Conservation (phyloP, 352 stramenopile species). For the Phytophthora crassamura region DNA sequence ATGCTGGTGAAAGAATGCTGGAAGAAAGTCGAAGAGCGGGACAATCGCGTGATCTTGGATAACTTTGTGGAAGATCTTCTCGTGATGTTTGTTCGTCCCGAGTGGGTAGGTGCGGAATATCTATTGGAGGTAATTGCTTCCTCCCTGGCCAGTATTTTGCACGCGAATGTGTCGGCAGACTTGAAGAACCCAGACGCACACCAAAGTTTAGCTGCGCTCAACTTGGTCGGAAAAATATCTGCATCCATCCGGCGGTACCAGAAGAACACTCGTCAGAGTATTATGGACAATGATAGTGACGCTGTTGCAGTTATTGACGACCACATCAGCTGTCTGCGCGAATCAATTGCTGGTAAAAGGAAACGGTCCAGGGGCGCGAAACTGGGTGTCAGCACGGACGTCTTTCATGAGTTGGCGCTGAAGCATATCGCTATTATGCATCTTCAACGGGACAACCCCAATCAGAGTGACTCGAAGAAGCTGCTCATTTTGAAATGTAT, state of each 20-base stretch:
- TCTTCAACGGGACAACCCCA: constrained; percentile 45
- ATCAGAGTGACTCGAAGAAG: constrained; percentile 52
- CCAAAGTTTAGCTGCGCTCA: constrained; percentile 69
- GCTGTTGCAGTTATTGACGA: constrained; percentile 54
- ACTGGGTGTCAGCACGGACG: neutral
- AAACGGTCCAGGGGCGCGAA: neutral
- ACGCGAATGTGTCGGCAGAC: constrained; percentile 62
- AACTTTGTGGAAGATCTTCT: constrained; percentile 89
- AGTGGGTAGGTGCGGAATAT: constrained; percentile 79
- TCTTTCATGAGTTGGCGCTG: constrained; percentile 39
- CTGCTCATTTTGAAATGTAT: constrained; percentile 72
- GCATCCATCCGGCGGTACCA: constrained; percentile 72
- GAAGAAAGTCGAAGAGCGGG: constrained; percentile 84
- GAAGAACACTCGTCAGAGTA: constrained; percentile 38
- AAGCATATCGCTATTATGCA: constrained; percentile 76
- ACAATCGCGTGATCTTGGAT: constrained; percentile 78
- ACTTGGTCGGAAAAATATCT: constrained; percentile 82
- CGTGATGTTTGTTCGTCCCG: constrained; percentile 78
- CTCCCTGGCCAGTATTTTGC: constrained; percentile 70
- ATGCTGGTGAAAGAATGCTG: constrained; percentile 74
- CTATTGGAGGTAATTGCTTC: constrained; percentile 75
- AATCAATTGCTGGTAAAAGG: constrained; percentile 21
- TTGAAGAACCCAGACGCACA: constrained; percentile 73
- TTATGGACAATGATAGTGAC: constrained; percentile 55
- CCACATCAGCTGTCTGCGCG: constrained; percentile 46